These are phyloP conservation scores for Cyberlindnera meyerae DNA, from an alignment of 805 yeast species.

Conservation along the genomic window DNA sequence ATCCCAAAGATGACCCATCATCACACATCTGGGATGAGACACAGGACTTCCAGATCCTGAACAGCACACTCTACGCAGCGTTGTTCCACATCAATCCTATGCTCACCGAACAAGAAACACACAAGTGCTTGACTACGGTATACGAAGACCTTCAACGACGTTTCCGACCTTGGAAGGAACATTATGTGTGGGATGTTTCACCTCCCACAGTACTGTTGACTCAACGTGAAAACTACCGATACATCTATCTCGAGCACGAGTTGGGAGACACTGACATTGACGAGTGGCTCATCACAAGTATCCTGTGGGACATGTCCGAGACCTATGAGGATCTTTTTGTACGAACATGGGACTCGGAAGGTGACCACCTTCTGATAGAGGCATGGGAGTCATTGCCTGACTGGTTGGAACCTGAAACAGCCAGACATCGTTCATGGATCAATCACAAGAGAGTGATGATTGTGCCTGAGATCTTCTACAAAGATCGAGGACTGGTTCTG, in stretches of 20 bases:
- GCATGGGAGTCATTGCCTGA: constrained; percentile 41
- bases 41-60: not conserved
- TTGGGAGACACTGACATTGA: constrained; percentile 43
- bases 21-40: constrained; percentile 15
- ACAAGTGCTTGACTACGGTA: constrained; percentile 12
- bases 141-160: constrained; percentile 21
- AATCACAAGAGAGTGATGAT: constrained; percentile 35
- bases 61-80: constrained; percentile 4
- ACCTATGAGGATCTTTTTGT: constrained; percentile 36
- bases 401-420: constrained; percentile 42
- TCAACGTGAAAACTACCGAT: constrained; percentile 6
- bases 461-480: constrained; percentile 36
- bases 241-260: constrained; percentile 34
- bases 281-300: constrained; percentile 38
- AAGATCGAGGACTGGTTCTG: constrained; percentile 31
- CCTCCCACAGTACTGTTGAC: constrained; percentile 13
- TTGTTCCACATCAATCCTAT: constrained; percentile 30
- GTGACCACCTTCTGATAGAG: constrained; percentile 51
- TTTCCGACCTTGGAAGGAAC: constrained; percentile 32
- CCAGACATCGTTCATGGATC: constrained; percentile 51
- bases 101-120: constrained; percentile 17
- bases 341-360: constrained; percentile 46
- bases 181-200: constrained; percentile 39
- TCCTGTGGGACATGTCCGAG: constrained; percentile 36
- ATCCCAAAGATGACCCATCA: not conserved